Conservation (phyloP, 768 basidiomycete genomes). For the Mycena venus region DNA sequence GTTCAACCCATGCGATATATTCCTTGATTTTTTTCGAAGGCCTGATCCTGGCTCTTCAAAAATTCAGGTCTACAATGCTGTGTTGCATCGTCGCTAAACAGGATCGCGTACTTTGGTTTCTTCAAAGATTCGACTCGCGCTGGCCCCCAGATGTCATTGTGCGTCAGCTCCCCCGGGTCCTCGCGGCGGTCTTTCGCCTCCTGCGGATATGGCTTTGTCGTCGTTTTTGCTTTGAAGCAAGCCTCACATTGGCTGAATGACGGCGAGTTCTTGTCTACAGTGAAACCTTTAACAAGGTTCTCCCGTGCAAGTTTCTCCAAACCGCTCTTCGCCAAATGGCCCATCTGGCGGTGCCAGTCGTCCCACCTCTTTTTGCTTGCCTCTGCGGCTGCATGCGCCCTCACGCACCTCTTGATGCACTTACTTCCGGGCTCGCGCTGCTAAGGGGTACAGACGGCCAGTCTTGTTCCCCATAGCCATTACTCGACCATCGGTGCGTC, state of each 20-base stretch:
- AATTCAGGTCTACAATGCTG: background rate
- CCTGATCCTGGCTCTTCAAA: constrained; percentile 11
- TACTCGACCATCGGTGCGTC: background rate
- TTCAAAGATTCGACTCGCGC: constrained; percentile 11
- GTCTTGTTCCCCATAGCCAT: constrained; percentile 7
- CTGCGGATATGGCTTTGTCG: constrained; percentile 9
- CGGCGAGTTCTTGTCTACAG: background rate
- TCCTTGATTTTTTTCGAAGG: constrained; percentile 12
- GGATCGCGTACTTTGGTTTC: background rate
- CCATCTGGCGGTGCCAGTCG: constrained; percentile 14
- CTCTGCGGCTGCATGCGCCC: constrained; percentile 13
- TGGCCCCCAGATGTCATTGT: constrained; percentile 23
- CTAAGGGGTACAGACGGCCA: constrained; percentile 13
- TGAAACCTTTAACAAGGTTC: constrained; percentile 1
- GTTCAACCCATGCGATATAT: constrained; percentile 3
- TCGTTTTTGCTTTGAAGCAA: constrained; percentile 21
- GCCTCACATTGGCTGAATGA: constrained; percentile 22
- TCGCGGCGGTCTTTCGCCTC: constrained; percentile 15
- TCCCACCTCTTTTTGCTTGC: constrained; percentile 16
- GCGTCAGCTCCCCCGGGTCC: constrained; percentile 12
- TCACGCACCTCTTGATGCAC: background rate
- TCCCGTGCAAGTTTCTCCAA: constrained; percentile 5
- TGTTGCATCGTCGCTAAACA: too few relatives aligned
- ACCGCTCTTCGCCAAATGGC: constrained; percentile 7
- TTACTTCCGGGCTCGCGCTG: constrained; percentile 4